Conservation (phyloP, 1,284 basidiomycete species). For the Rhodofomes roseus region DNA sequence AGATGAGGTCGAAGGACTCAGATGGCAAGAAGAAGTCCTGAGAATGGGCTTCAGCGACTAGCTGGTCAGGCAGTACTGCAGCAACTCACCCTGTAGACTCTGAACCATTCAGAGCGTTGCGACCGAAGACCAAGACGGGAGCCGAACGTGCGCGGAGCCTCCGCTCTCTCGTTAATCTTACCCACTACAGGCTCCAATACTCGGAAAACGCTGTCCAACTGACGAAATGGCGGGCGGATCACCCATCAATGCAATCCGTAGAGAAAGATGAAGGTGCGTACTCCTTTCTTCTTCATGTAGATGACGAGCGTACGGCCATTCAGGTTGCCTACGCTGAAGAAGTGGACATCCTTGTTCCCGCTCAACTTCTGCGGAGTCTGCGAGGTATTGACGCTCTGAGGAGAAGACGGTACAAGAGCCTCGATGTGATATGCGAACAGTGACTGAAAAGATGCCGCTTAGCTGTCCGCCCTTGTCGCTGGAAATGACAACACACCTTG, state of each 20-base stretch:
- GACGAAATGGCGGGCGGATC: not conserved
- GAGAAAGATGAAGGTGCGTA: constrained; percentile 33
- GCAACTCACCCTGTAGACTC: constrained; percentile 67
- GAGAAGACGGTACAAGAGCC: constrained; percentile 86
- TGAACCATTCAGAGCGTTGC: constrained; percentile 88
- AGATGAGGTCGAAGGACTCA: constrained; percentile 86
- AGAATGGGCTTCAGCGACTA: not conserved
- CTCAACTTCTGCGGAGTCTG: constrained; percentile 86
- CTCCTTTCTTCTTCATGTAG: constrained; percentile 95
- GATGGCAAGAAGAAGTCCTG: constrained; percentile 90
- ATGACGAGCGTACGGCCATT: constrained; percentile 85
- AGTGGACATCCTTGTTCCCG: constrained; percentile 87
- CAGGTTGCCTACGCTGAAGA: constrained; percentile 90
- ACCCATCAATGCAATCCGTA: not conserved
- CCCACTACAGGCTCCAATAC: constrained; percentile 90
- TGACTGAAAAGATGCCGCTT: constrained; percentile 36
- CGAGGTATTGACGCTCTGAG: constrained; percentile 56
- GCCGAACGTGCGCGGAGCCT: constrained; percentile 62
- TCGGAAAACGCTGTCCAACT: constrained; percentile 88
- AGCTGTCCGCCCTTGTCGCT: not conserved
- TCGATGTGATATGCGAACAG: constrained; percentile 92
- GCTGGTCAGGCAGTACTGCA: not conserved
- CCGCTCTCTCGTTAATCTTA: constrained; percentile 76
- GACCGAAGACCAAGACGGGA: constrained; percentile 73
- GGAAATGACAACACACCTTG: constrained; percentile 49